These are phyloP conservation scores for Diplodia scrobiculata DNA, from an alignment of 2,329 filamentous ascomycete species.

Conservation along the genomic window DNA sequence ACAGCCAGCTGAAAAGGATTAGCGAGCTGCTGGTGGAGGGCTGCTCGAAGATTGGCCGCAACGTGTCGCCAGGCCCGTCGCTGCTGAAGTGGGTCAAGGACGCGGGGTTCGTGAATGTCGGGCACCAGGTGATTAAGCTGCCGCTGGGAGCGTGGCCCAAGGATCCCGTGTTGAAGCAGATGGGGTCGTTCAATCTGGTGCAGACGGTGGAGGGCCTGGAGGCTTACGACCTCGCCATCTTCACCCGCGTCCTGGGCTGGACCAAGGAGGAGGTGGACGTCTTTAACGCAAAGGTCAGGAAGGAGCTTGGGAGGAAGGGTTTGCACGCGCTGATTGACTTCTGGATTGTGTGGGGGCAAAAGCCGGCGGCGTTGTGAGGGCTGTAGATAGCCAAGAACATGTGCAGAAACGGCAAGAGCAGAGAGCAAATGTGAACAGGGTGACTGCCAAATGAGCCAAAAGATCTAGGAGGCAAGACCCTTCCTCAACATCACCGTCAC, in stretches of 20 bases:
- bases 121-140: constrained; percentile 30
- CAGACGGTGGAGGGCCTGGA: constrained; percentile 48
- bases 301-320: constrained; percentile 33
- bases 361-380: background rate
- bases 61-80: constrained; percentile 44
- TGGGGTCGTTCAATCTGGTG: constrained; percentile 39
- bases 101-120: constrained; percentile 50
- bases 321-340: background rate
- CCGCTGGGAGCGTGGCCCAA: constrained; percentile 35
- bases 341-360: background rate
- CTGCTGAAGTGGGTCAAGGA: constrained; percentile 46
- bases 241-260: constrained; percentile 49
- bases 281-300: constrained; percentile 37
- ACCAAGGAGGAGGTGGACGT: constrained; percentile 48
- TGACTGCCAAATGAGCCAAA: background rate
- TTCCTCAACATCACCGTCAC: background rate
- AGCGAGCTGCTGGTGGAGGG: background rate
- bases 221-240: constrained; percentile 47
- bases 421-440: background rate
- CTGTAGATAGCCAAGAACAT: background rate
- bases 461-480: background rate
- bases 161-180: constrained; percentile 32
- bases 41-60: constrained; percentile 37
- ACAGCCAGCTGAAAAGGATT: constrained; percentile 21
- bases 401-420: background rate